Percentiles rank a stretch among this genome's conserved stretches.
Conservation (phyloP, 2,329 filamentous ascomycete species). For the Akanthomyces dipterigenus region DNA sequence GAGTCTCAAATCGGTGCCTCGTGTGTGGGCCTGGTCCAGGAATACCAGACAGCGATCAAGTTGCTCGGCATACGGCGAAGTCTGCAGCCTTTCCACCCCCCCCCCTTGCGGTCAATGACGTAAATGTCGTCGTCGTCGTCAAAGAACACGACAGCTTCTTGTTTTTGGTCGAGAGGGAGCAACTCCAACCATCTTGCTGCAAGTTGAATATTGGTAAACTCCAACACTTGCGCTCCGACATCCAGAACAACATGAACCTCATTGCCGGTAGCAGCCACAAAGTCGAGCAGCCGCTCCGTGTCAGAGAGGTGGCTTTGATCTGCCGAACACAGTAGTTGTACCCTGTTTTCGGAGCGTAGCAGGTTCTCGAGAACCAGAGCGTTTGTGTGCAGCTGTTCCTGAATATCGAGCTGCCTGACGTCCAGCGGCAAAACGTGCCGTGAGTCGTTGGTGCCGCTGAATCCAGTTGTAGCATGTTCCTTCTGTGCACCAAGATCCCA, state of each 20-base stretch:
- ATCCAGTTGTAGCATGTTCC: slow-evolving; percentile 50
- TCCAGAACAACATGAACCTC: slow-evolving; percentile 58
- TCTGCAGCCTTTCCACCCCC: slow-evolving; percentile 42
- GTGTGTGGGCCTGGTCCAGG: slow-evolving; percentile 63
- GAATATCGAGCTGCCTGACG: slow-evolving; percentile 27
- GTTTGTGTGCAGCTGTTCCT: slow-evolving; percentile 56
- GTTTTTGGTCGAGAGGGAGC: neutral
- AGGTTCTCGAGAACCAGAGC: slow-evolving; percentile 57
- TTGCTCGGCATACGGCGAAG: slow-evolving; percentile 51
- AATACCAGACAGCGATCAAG: slow-evolving; percentile 58
- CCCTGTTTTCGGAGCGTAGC: slow-evolving; percentile 45
- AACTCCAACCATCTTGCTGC: slow-evolving; percentile 44
- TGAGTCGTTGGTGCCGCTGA: slow-evolving; percentile 65
- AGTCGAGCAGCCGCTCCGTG: slow-evolving; percentile 36
- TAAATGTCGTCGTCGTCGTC: slow-evolving; percentile 47
- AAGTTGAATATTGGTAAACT: slow-evolving; percentile 51
- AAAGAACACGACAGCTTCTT: slow-evolving; percentile 46
- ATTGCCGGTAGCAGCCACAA: neutral
- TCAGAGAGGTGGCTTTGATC: neutral
- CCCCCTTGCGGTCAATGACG: slow-evolving; percentile 43
- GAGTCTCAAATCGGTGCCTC: slow-evolving; percentile 61
- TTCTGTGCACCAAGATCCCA: slow-evolving; percentile 56
- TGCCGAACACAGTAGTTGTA: slow-evolving; percentile 16
- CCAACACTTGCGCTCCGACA: slow-evolving; percentile 63
- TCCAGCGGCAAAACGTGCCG: slow-evolving; percentile 47